Conservation (phyloP, 768 basidiomycete species). For the Suillus luteus region DNA sequence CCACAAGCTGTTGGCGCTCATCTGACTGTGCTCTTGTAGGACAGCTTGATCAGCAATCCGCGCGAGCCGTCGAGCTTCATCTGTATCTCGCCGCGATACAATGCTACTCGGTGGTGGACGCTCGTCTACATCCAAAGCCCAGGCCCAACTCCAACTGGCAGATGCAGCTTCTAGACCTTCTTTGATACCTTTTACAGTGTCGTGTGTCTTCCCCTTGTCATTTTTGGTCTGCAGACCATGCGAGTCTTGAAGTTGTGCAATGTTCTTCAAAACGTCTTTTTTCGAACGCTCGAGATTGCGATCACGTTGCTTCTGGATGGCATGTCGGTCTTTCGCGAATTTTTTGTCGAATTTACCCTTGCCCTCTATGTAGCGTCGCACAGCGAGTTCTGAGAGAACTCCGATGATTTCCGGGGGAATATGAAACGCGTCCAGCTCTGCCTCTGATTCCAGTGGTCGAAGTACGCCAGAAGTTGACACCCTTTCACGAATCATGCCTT, state of each 20-base stretch:
- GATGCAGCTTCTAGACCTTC: constrained; percentile 43
- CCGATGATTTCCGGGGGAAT: constrained; percentile 72
- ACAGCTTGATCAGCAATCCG: constrained; percentile 71
- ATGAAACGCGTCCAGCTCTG: constrained; percentile 64
- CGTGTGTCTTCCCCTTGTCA: constrained; percentile 25
- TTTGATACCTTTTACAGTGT: constrained; percentile 24
- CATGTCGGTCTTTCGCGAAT: constrained; percentile 55
- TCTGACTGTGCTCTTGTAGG: constrained; percentile 53
- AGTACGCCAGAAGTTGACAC: constrained; percentile 81
- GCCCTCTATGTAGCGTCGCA: constrained; percentile 76
- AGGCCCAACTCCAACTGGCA: constrained; percentile 78
- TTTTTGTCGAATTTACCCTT: constrained; percentile 64
- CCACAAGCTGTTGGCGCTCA: constrained; percentile 79
- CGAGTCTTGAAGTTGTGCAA: constrained; percentile 44
- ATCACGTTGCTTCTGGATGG: constrained; percentile 66
- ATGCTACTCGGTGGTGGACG: constrained; percentile 91
- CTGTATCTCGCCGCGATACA: constrained; percentile 84
- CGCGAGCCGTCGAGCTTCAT: constrained; percentile 73
- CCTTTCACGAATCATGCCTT: constrained; percentile 88
- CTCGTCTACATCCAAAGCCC: constrained; percentile 81
- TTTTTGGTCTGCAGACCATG: constrained; percentile 17
- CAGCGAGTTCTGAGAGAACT: constrained; percentile 67
- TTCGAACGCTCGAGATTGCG: constrained; percentile 65
- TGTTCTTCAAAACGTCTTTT: constrained; percentile 58
- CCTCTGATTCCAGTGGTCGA: constrained; percentile 76